Conservation (phyloP, 192 early-diverging fungal genomes). For the Spinellus fusiger region DNA sequence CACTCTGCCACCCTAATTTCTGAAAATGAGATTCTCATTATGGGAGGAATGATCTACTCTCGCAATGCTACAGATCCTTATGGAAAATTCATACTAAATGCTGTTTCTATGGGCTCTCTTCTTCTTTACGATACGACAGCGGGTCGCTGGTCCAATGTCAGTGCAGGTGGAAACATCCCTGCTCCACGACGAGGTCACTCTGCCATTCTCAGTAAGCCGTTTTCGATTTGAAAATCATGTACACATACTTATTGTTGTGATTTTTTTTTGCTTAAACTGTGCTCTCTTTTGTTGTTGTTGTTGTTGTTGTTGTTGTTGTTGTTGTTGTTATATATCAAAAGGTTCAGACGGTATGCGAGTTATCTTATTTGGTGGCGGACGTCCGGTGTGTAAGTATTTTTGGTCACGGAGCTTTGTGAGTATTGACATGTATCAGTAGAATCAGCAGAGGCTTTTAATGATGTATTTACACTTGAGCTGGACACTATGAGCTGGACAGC, state of each 20-base stretch:
- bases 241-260: not conserved
- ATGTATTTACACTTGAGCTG: conserved; percentile 21
- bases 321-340: not conserved
- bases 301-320: not conserved
- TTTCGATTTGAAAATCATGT: not conserved
- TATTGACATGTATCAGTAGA: too few relatives aligned
- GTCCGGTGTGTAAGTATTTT: conserved; percentile 1
- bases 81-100: conserved; percentile 10
- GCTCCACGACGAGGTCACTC: conserved; percentile 26
- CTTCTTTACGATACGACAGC: conserved; percentile 15
- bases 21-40: conserved; percentile 18
- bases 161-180: conserved; percentile 29
- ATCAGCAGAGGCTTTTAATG: conserved; percentile 14
- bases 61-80: conserved; percentile 25
- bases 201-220: conserved; percentile 22
- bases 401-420: not conserved
- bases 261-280: not conserved
- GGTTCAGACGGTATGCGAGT: conserved; percentile 13
- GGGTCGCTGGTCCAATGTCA: conserved; percentile 17
- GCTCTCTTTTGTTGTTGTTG: not conserved
- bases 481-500: conserved; percentile 19
- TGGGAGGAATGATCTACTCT: conserved; percentile 22
- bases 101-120: conserved; percentile 23
- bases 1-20: conserved; percentile 26
- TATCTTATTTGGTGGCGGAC: conserved; percentile 25